Percentiles rank a stretch among this genome's conserved stretches.
These are phyloP conservation scores for Penicillium paradoxum DNA, from an alignment of 495 filamentous ascomycete species.

Conservation along the genomic window DNA sequence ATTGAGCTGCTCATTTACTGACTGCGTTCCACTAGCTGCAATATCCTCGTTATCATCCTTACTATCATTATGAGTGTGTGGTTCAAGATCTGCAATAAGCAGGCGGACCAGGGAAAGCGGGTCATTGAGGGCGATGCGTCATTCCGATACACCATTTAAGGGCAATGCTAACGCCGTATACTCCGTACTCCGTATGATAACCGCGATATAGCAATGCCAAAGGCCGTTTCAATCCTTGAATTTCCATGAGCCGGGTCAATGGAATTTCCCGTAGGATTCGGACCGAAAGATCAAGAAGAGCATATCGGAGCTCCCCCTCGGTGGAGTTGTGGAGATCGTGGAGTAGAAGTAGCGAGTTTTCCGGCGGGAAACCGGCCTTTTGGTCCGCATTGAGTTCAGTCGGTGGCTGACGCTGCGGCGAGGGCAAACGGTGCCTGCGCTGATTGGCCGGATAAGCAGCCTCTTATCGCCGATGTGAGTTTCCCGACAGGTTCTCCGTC, in stretches of 20 bases:
- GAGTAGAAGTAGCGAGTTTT: constrained; percentile 1
- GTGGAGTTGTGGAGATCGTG: neutral
- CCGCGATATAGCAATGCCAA: neutral
- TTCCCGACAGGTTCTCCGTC: constrained; percentile 7
- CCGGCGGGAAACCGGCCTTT: neutral
- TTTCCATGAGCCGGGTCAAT: neutral
- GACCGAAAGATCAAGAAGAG: constrained; percentile 5
- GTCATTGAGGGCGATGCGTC: constrained; percentile 32
- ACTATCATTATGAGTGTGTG: constrained; percentile 28
- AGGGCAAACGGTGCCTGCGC: neutral
- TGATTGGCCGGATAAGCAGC: constrained; percentile 10
- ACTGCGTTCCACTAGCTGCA: constrained; percentile 27
- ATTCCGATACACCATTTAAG: constrained; percentile 39
- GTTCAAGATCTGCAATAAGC: constrained; percentile 33
- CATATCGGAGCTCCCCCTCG: neutral
- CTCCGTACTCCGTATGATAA: too few species aligned
- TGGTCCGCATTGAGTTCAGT: neutral
- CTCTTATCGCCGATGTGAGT: constrained; percentile 4
- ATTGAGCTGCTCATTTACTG: constrained; percentile 2
- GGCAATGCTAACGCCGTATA: neutral
- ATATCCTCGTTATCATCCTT: constrained; percentile 39
- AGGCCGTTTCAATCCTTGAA: neutral
- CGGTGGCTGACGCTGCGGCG: neutral
- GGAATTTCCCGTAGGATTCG: neutral
- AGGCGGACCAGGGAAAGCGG: constrained; percentile 33